Percentiles rank a stretch among this genome's conserved stretches.
Evolutionary conservation across 352 stramenopile genomes (phyloP).

Genomic region (Phytophthora constricta): DNA sequence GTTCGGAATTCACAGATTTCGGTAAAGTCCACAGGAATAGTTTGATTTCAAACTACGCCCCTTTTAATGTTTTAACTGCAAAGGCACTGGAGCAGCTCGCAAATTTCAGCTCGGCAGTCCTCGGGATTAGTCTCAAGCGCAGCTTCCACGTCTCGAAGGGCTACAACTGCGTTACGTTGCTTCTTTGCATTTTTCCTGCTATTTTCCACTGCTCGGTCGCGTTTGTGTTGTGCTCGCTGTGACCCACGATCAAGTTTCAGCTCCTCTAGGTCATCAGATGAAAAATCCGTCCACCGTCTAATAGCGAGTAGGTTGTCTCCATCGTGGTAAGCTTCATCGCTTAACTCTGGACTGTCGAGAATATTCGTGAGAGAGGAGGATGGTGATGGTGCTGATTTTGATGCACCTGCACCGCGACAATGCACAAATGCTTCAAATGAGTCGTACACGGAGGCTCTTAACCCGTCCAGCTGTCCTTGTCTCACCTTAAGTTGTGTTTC

Average conservation of each 20-base stretch:
- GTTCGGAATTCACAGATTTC: no score
- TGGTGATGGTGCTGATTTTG: conserved; percentile 3
- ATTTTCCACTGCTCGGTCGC: not conserved
- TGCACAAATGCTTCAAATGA: conserved; percentile 64
- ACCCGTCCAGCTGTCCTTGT: conserved; percentile 55
- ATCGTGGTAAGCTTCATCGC: not conserved
- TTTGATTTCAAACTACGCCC: not conserved
- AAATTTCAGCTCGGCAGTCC: conserved; percentile 67
- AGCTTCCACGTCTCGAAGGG: conserved; percentile 51
- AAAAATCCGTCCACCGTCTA: conserved; percentile 57
- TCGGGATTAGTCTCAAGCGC: conserved; percentile 56
- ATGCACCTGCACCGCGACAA: conserved; percentile 20
- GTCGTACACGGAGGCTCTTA: conserved; percentile 65
- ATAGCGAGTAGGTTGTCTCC: conserved; percentile 36
- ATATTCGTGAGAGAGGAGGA: not conserved
- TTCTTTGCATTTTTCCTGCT: conserved; percentile 2
- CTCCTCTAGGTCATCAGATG: conserved; percentile 46
- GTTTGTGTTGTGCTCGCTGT: not conserved
- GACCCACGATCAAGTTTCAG: conserved; percentile 25
- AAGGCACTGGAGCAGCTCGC: conserved; percentile 49
- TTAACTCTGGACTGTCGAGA: not conserved
- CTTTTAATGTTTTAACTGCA: conserved; percentile 4
- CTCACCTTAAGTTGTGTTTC: conserved; percentile 19
- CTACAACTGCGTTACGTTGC: conserved; percentile 18
- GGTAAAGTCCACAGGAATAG: no score